phyloP scores from a whole-genome alignment of 2,329 filamentous ascomycete species.

The Aaosphaeria arxii region DNA sequence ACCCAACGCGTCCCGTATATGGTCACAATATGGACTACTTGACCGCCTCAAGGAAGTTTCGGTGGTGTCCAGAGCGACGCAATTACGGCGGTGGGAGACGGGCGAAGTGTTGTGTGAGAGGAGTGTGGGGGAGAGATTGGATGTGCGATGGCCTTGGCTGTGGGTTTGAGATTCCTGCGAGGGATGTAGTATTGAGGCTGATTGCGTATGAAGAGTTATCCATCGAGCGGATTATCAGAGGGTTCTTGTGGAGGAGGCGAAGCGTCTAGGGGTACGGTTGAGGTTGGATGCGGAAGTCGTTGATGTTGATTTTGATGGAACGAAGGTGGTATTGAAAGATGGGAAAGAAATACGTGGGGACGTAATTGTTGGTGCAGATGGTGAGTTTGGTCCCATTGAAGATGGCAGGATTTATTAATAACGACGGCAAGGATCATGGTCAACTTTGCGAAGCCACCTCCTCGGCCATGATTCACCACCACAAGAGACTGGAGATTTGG shows the following conservation, averaged over 20 bases:
- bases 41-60: slow-evolving; percentile 7
- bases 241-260: slow-evolving; percentile 7
- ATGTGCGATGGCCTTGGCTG: slow-evolving; percentile 9
- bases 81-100: slow-evolving; percentile 7
- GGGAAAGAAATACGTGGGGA: slow-evolving; percentile 8
- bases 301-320: slow-evolving; percentile 7
- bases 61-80: slow-evolving; percentile 4
- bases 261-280: slow-evolving; percentile 5
- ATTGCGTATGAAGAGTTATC: slow-evolving; percentile 6
- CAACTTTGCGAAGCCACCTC: slow-evolving; percentile 6
- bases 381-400: neutral
- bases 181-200: neutral
- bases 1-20: slow-evolving; percentile 10
- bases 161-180: neutral
- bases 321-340: slow-evolving; percentile 4
- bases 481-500: slow-evolving; percentile 58
- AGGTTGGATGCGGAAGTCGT: slow-evolving; percentile 5
- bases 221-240: slow-evolving; percentile 14
- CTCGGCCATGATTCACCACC: slow-evolving; percentile 49
- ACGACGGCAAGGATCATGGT: slow-evolving; percentile 6
- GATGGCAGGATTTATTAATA: neutral
- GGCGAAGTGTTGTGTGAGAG: slow-evolving; percentile 6
- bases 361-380: slow-evolving; percentile 11
- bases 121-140: slow-evolving; percentile 7
- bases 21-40: slow-evolving; percentile 6